Conservation (phyloP, 768 basidiomycete genomes). For the Xerocomellus amylosporus region DNA sequence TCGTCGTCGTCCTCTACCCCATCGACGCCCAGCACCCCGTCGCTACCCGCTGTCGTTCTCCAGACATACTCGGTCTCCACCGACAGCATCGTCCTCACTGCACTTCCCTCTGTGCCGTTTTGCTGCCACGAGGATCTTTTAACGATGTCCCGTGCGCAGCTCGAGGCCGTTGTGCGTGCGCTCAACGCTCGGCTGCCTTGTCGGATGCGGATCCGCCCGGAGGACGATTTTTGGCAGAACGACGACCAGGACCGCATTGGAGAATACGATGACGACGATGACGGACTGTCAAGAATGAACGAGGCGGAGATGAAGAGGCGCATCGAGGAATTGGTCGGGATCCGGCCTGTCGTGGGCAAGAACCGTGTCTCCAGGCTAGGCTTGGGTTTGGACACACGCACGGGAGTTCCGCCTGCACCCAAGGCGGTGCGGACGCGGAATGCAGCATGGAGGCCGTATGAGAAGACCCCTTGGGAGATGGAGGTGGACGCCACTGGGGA, state of each 20-base stretch:
- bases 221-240: slow-evolving; percentile 25
- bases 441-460: slow-evolving; percentile 15
- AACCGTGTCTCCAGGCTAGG: slow-evolving; percentile 21
- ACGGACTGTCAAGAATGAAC: slow-evolving; percentile 28
- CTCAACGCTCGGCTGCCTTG: slow-evolving; percentile 59
- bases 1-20: slow-evolving; percentile 6
- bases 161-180: slow-evolving; percentile 48
- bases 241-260: not conserved
- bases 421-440: slow-evolving; percentile 27
- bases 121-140: slow-evolving; percentile 74
- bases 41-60: slow-evolving; percentile 47
- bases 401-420: slow-evolving; percentile 32
- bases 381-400: slow-evolving; percentile 23
- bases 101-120: slow-evolving; percentile 58
- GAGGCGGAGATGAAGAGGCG: slow-evolving; percentile 47
- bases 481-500: slow-evolving; percentile 14
- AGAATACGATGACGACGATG: not conserved
- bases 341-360: slow-evolving; percentile 36
- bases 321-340: slow-evolving; percentile 62
- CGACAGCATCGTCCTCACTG: slow-evolving; percentile 61
- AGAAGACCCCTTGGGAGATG: slow-evolving; percentile 27
- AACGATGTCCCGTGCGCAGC: slow-evolving; percentile 54
- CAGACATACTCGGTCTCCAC: slow-evolving; percentile 51
- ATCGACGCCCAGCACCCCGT: slow-evolving; percentile 4
- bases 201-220: slow-evolving; percentile 47